Evolutionary conservation across 345 rosid species (phyloP).

Genomic region (Dimocarpus longan): DNA sequence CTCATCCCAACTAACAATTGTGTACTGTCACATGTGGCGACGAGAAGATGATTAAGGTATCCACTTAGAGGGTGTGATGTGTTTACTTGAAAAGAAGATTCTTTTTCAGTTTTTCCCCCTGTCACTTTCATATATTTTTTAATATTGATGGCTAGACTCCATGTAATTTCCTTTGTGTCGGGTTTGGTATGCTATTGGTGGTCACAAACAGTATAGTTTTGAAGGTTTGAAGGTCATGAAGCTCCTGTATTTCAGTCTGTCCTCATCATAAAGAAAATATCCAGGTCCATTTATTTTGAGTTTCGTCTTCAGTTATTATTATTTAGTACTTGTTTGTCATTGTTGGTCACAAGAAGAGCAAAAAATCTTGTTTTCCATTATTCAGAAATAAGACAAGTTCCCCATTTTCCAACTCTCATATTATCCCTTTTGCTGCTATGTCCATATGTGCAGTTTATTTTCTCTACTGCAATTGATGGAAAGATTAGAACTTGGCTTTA

Average conservation of each 20-base stretch:
- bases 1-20: slow-evolving; percentile 50
- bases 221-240: slow-evolving; percentile 49
- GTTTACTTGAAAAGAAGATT: neutral
- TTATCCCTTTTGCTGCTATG: neutral
- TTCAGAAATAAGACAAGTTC: slow-evolving; percentile 8
- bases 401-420: slow-evolving; percentile 6
- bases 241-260: slow-evolving; percentile 58
- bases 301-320: neutral
- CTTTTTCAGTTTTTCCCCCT: neutral
- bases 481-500: too few relatives aligned
- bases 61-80: neutral
- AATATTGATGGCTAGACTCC: neutral
- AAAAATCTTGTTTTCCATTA: neutral
- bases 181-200: slow-evolving; percentile 54
- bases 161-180: slow-evolving; percentile 13
- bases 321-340: too few relatives aligned
- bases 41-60: slow-evolving; percentile 65
- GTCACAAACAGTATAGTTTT: slow-evolving; percentile 37
- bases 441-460: neutral
- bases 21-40: slow-evolving; percentile 66
- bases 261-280: slow-evolving; percentile 51
- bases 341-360: too few relatives aligned
- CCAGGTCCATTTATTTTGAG: slow-evolving; percentile 32
- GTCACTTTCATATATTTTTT: neutral
- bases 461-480: too few relatives aligned